Conservation (phyloP, 192 early-diverging fungal genomes). For the Lobosporangium transversale region DNA sequence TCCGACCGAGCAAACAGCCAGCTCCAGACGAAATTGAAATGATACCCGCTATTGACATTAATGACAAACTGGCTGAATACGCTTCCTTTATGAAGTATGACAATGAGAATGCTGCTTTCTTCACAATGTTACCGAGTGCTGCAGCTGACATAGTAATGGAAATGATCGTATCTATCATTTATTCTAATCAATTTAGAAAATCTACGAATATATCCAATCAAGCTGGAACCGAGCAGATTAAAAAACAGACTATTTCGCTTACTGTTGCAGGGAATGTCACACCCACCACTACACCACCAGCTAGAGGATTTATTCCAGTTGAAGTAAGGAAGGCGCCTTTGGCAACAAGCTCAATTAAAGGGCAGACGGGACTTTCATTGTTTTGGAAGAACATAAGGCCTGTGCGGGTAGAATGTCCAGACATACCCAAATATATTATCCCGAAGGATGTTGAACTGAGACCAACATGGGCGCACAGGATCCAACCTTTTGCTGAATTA, state of each 20-base stretch:
- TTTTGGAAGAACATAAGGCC: slow-evolving; percentile 54
- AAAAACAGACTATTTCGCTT: slow-evolving; percentile 36
- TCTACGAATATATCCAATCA: slow-evolving; percentile 8
- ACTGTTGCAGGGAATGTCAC: slow-evolving; percentile 26
- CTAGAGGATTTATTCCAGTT: slow-evolving; percentile 29
- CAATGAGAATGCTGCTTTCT: neutral
- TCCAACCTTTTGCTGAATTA: slow-evolving; percentile 23
- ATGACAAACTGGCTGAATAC: slow-evolving; percentile 47
- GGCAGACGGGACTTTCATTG: slow-evolving; percentile 38
- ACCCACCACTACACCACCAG: slow-evolving; percentile 7
- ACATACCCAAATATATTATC: slow-evolving; percentile 26
- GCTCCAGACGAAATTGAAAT: slow-evolving; percentile 25
- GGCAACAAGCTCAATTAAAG: slow-evolving; percentile 10
- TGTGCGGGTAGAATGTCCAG: slow-evolving; percentile 43
- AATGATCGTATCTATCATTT: neutral
- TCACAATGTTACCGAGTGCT: too few species aligned
- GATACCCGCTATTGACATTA: slow-evolving; percentile 48
- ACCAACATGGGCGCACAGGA: slow-evolving; percentile 48
- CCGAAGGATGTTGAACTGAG: slow-evolving; percentile 45
- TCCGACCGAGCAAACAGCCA: slow-evolving; percentile 29
- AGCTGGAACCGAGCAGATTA: slow-evolving; percentile 15
- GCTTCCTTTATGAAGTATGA: slow-evolving; percentile 51
- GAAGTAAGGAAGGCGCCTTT: slow-evolving; percentile 42
- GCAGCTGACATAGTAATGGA: neutral
- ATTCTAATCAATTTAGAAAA: slow-evolving; percentile 35